phyloP scores from a whole-genome alignment of 495 filamentous ascomycete genomes.

The Penicillium lividum region DNA sequence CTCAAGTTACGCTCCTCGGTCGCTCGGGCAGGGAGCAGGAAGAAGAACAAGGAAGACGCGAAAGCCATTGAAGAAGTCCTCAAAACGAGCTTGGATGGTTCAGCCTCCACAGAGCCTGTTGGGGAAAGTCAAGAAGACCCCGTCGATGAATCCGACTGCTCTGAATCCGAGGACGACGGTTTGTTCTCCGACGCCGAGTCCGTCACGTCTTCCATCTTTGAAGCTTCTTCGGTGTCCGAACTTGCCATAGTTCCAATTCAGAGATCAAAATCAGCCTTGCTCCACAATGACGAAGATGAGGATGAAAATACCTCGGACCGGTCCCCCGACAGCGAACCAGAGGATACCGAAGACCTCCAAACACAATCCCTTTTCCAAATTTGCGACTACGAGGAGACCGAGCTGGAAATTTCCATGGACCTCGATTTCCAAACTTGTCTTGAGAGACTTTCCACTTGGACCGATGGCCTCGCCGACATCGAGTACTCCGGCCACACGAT shows the following conservation, averaged over 20 bases:
- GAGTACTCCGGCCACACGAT: background rate
- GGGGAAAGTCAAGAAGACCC: background rate
- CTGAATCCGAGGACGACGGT: background rate
- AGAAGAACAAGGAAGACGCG: constrained; percentile 8
- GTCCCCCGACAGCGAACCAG: background rate
- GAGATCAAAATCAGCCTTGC: background rate
- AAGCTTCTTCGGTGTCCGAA: background rate
- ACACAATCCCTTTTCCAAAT: background rate
- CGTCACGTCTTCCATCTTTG: background rate
- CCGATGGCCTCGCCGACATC: background rate
- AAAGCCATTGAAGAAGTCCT: constrained; percentile 4
- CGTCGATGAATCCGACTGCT: background rate
- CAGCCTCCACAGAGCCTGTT: background rate
- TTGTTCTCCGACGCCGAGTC: background rate
- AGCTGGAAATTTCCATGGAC: constrained; percentile 1
- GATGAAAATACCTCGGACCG: background rate
- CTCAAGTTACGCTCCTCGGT: constrained; percentile 17
- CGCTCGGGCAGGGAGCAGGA: constrained; percentile 1
- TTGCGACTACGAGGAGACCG: background rate
- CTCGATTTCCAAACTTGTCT: constrained; percentile 8
- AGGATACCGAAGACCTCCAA: background rate
- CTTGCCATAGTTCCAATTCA: background rate
- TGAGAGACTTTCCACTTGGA: constrained; percentile 4
- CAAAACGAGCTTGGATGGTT: background rate
- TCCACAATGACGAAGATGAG: background rate